Base-by-base conservation (phyloP, 2,329 filamentous ascomycete species). In the Ascochyta fabae region DNA sequence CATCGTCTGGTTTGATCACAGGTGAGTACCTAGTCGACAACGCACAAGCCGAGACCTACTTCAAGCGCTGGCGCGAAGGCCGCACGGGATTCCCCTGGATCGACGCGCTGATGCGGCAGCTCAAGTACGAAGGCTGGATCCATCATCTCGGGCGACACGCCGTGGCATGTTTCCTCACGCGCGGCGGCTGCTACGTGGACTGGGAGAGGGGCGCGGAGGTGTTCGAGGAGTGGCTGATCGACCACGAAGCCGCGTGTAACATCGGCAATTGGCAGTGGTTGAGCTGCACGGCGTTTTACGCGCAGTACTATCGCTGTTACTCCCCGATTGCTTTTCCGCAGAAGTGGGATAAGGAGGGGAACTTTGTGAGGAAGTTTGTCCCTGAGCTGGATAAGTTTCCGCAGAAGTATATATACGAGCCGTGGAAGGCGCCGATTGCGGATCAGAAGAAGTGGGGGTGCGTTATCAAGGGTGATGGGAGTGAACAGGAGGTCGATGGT, bases 181-280 rank as follows among this genome's bases (percentile, higher is more conserved):
- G 90, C 3, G 89, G 90, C 1, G 90, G 90, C 0, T 92, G 88
- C 72, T 93, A 92, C 67, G 79, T 93, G 40, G 84, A 87, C 66
- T 93, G 90, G 89, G 89, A 92, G 76, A 84, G 90, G 16, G 90
- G 90, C 1, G 88, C 87, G 5, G 88, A 90, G 43, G 89, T 92
- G 1, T 93, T 93, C 57, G 88, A 91, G 67, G 89, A 92, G 70
- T 84, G 84, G 76, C 80, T 93, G 34, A 78, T 93, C 43, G 90
- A 93, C 67, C 89, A 92, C 68, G 89, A 92, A 70, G 81, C 85
- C 0, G 86, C 88, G 1, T 90, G 88, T 69, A 92, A 92, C 65
- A 83, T 82, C 1, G 89, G 89, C 0, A 92, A 92, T 68, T 92
- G 89, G 89, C 88, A 91, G 69, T 92, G 89, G 89, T 75, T 93